Conservation (phyloP, 2,329 filamentous ascomycete species). For the Triangularia verruculosa region DNA sequence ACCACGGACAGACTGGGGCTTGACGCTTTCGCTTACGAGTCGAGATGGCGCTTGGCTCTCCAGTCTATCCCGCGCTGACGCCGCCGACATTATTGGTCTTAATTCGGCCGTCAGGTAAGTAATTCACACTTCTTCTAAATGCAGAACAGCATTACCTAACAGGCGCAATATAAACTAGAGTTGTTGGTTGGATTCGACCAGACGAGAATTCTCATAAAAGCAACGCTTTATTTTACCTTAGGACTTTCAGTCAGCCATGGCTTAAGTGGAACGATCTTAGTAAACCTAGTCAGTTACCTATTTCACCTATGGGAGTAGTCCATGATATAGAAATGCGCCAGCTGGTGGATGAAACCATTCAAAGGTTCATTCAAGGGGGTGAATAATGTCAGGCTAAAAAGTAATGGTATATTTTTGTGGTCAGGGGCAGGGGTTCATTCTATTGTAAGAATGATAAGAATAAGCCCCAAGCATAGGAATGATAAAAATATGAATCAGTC, state of each 20-base stretch:
- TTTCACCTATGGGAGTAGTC: slow-evolving; percentile 33
- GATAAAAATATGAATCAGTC: too few relatives aligned
- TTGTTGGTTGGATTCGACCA: slow-evolving; percentile 9
- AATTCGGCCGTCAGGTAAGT: not conserved
- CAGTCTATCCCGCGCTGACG: slow-evolving; percentile 6
- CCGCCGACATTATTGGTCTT: not conserved
- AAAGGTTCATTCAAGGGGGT: slow-evolving; percentile 14
- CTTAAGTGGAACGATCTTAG: slow-evolving; percentile 6
- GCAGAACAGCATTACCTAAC: slow-evolving; percentile 1
- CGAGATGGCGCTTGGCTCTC: slow-evolving; percentile 9
- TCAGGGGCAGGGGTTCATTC: too few relatives aligned
- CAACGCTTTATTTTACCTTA: slow-evolving; percentile 9
- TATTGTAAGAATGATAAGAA: too few relatives aligned
- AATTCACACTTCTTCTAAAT: too few relatives aligned
- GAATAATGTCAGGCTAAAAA: too few relatives aligned
- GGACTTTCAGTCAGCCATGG: slow-evolving; percentile 10
- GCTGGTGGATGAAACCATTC: slow-evolving; percentile 10
- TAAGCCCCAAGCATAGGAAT: too few relatives aligned
- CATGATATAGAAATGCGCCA: slow-evolving; percentile 36
- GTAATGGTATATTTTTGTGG: too few relatives aligned
- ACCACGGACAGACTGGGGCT: not conserved
- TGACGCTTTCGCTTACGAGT: slow-evolving; percentile 3
- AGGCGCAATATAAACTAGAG: slow-evolving; percentile 7
- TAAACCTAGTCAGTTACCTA: not conserved
- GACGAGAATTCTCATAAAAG: slow-evolving; percentile 4